A percentile compares a stretch with the other conserved stretches of the same genome.
Evolutionary conservation across 2,329 filamentous ascomycete genomes (phyloP).

Genomic region (Pseudodiploospora longispora): DNA sequence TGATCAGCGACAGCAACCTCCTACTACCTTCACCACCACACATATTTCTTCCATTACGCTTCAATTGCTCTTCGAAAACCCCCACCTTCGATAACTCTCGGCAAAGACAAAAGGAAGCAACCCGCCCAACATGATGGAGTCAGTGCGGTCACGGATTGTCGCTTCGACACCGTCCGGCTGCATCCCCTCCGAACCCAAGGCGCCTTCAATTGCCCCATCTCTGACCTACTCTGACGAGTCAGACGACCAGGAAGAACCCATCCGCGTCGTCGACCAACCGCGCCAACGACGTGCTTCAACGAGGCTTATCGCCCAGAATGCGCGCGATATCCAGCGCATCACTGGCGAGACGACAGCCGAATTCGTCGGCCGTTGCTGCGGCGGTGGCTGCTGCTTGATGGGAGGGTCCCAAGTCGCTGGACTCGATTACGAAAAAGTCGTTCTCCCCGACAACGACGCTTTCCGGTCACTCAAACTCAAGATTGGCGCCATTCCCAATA

Average conservation of each 20-base stretch:
- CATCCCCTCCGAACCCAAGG: constrained; percentile 35
- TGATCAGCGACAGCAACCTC: no score
- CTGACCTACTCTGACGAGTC: constrained; percentile 57
- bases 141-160: constrained; percentile 6
- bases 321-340: constrained; percentile 53
- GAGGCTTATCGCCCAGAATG: constrained; percentile 55
- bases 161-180: constrained; percentile 26
- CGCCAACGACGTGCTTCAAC: constrained; percentile 61
- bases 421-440: constrained; percentile 44
- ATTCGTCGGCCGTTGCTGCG: constrained; percentile 55
- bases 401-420: constrained; percentile 35
- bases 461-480: constrained; percentile 73
- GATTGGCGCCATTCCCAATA: constrained; percentile 65
- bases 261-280: constrained; percentile 30
- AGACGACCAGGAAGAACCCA: constrained; percentile 47
- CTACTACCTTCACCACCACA: no score
- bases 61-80: no score
- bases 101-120: no score
- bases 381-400: constrained; percentile 55
- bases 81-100: no score
- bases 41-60: no score
- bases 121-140: constrained; percentile 3
- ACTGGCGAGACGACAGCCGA: constrained; percentile 56
- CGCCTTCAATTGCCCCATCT: constrained; percentile 49
- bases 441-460: constrained; percentile 71